phyloP scores from a whole-genome alignment of 768 basidiomycete species.

The Termitomyces sp. region DNA sequence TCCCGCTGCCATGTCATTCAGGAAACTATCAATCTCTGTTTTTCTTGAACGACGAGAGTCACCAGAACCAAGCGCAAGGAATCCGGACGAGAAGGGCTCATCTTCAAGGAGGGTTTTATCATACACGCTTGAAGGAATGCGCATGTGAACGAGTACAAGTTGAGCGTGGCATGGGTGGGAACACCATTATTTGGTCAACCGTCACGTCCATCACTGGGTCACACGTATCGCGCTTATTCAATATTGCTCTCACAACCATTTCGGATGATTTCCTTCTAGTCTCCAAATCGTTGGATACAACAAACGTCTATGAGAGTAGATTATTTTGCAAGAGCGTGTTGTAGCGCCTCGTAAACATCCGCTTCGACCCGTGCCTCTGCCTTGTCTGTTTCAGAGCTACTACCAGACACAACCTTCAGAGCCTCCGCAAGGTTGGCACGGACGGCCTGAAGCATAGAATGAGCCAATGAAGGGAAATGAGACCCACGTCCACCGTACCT shows the following conservation, averaged over 20 bases:
- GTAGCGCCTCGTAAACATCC: constrained; percentile 94
- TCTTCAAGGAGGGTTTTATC: constrained; percentile 24
- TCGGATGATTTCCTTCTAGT: not conserved
- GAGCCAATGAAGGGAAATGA: constrained; percentile 1
- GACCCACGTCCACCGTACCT: constrained; percentile 52
- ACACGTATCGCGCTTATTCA: not conserved
- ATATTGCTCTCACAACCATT: not conserved
- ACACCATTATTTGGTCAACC: not conserved
- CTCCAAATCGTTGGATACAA: not conserved
- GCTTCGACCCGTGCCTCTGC: constrained; percentile 91
- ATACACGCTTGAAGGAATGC: constrained; percentile 16
- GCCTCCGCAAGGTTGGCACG: constrained; percentile 90
- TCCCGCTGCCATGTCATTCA: constrained; percentile 5
- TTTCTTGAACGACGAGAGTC: constrained; percentile 3
- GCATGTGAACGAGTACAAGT: not conserved
- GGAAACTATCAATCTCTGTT: not conserved
- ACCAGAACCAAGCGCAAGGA: constrained; percentile 3
- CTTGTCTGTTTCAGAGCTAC: constrained; percentile 91
- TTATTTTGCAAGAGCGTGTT: constrained; percentile 65
- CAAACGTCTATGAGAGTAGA: not conserved
- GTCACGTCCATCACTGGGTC: not conserved
- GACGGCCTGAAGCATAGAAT: constrained; percentile 60
- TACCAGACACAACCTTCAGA: constrained; percentile 73
- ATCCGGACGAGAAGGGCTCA: constrained; percentile 16
- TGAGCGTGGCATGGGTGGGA: not conserved